Evolutionary conservation across 345 rosid species (phyloP).

Genomic region (Ricinus communis): DNA sequence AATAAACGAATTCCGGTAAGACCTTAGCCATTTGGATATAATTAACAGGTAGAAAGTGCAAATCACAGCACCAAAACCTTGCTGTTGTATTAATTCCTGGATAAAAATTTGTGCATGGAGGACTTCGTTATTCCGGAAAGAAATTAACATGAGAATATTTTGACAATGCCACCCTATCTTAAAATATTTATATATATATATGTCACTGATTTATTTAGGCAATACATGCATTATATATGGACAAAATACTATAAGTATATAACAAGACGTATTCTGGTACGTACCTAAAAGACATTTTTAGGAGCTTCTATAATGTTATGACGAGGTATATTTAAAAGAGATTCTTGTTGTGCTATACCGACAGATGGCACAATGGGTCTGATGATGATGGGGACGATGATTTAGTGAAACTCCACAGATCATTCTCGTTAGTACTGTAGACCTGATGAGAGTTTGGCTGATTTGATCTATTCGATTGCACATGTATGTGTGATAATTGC

Average conservation of each 20-base stretch:
- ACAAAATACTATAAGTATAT: neutral
- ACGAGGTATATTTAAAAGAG: neutral
- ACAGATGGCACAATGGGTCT: conserved; percentile 53
- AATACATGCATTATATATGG: conserved; percentile 7
- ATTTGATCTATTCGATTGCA: conserved; percentile 35
- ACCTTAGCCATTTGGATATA: conserved; percentile 25
- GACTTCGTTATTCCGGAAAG: conserved; percentile 16
- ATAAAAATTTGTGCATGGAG: conserved; percentile 10
- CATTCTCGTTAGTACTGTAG: conserved; percentile 36
- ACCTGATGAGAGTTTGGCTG: conserved; percentile 22
- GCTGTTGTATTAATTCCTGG: neutral
- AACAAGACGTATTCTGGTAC: neutral
- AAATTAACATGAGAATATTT: neutral
- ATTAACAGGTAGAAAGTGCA: conserved; percentile 26
- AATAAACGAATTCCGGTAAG: conserved; percentile 38
- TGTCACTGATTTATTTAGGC: neutral
- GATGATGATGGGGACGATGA: conserved; percentile 51
- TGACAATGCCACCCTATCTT: neutral
- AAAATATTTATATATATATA: conserved; percentile 2
- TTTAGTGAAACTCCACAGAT: conserved; percentile 67
- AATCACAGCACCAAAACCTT: conserved; percentile 12
- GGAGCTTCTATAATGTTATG: conserved; percentile 9
- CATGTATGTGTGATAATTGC: conserved; percentile 38
- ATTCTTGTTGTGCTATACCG: conserved; percentile 41
- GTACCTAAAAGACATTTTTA: conserved; percentile 12